These are phyloP conservation scores for Trichoderma citrinoviride DNA, from an alignment of 2,329 filamentous ascomycete genomes.

Conservation along the genomic window DNA sequence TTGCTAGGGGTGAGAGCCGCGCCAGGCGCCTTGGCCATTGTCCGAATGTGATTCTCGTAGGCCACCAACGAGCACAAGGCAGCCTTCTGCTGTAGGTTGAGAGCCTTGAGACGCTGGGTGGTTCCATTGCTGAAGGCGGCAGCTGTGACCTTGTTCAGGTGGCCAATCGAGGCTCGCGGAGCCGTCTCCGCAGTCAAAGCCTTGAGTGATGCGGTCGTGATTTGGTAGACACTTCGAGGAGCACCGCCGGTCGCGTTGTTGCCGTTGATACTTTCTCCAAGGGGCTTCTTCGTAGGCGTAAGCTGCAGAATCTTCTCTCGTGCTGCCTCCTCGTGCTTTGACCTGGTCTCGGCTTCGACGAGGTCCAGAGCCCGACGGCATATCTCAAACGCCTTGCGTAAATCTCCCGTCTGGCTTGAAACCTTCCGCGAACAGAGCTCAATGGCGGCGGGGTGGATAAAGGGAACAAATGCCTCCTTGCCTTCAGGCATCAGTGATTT, in stretches of 20 bases:
- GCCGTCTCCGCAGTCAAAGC: slow-evolving; percentile 72
- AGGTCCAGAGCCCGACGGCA: slow-evolving; percentile 86
- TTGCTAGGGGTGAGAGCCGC: slow-evolving; percentile 59
- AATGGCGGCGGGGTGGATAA: slow-evolving; percentile 90
- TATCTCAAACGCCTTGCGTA: slow-evolving; percentile 94
- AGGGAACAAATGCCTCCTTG: slow-evolving; percentile 67
- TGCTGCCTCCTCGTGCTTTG: slow-evolving; percentile 65
- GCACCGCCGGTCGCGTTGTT: slow-evolving; percentile 36
- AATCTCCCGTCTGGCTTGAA: slow-evolving; percentile 86
- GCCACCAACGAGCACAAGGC: slow-evolving; percentile 85
- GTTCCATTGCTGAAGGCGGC: slow-evolving; percentile 89
- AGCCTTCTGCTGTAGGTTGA: slow-evolving; percentile 96
- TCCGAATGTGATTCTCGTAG: slow-evolving; percentile 72
- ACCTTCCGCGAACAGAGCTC: slow-evolving; percentile 94
- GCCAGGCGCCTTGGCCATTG: slow-evolving; percentile 43
- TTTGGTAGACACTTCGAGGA: slow-evolving; percentile 46
- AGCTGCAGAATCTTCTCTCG: slow-evolving; percentile 56
- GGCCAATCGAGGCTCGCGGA: slow-evolving; percentile 82
- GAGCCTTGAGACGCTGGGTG: slow-evolving; percentile 74
- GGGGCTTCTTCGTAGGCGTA: slow-evolving; percentile 70
- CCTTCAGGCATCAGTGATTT: slow-evolving; percentile 65
- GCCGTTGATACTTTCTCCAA: slow-evolving; percentile 78
- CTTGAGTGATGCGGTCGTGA: slow-evolving; percentile 54
- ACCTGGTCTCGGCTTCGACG: slow-evolving; percentile 78
- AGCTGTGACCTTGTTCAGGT: slow-evolving; percentile 88